phyloP scores from a whole-genome alignment of 805 yeast genomes.

The Wickerhamiella australiensis region DNA sequence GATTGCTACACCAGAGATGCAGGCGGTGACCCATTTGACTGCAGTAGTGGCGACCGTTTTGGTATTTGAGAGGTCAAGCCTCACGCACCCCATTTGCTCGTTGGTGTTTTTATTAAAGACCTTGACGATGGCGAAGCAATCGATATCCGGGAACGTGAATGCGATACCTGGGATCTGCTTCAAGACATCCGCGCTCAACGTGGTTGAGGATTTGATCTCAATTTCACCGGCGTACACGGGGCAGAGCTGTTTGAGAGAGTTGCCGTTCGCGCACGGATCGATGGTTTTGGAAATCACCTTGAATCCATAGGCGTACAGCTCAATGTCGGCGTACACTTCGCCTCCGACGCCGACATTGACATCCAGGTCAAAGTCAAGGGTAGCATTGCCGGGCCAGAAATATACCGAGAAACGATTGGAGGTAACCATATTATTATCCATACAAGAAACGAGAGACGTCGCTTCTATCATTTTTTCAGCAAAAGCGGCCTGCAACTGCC shows the following conservation, averaged over 20 bases:
- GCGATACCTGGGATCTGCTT: conserved; percentile 71
- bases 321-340: conserved; percentile 54
- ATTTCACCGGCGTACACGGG: conserved; percentile 75
- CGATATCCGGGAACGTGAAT: conserved; percentile 74
- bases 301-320: conserved; percentile 81
- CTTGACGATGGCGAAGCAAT: conserved; percentile 55
- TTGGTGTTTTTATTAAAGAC: conserved; percentile 33
- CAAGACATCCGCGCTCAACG: conserved; percentile 37
- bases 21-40: conserved; percentile 90
- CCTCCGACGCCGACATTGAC: conserved; percentile 57
- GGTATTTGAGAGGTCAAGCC: conserved; percentile 62
- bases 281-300: conserved; percentile 44
- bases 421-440: conserved; percentile 59
- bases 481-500: neutral
- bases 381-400: conserved; percentile 58
- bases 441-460: conserved; percentile 74
- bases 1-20: conserved; percentile 77
- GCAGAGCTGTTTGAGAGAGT: conserved; percentile 76
- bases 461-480: conserved; percentile 39
- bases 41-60: conserved; percentile 69
- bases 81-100: conserved; percentile 55
- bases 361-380: conserved; percentile 57
- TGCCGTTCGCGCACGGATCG: conserved; percentile 42
- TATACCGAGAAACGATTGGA: conserved; percentile 65
- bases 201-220: conserved; percentile 60